These are phyloP conservation scores for Gelatoporia subvermispora DNA, from an alignment of 768 basidiomycete species.

Conservation along the genomic window DNA sequence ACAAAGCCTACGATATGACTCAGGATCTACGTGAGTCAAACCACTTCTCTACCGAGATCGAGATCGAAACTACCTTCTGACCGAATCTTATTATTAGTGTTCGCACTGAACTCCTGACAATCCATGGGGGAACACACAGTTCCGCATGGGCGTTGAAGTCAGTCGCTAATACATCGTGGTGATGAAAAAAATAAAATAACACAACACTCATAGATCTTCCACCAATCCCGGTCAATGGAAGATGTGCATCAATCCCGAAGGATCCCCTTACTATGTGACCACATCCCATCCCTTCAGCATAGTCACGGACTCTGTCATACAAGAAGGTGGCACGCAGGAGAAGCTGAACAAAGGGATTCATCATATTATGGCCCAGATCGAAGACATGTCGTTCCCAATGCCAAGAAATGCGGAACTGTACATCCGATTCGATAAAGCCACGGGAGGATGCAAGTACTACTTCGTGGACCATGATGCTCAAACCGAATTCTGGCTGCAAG, in stretches of 20 bases:
- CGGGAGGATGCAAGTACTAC: constrained; percentile 16
- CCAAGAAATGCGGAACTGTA: constrained; percentile 4
- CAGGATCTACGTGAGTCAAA: too few species aligned
- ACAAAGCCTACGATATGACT: too few species aligned
- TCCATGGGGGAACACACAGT: constrained; percentile 23
- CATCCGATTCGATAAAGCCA: constrained; percentile 3
- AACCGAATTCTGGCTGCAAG: constrained; percentile 19
- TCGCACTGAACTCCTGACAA: background rate
- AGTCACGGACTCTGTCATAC: constrained; percentile 9
- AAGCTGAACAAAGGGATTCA: constrained; percentile 18
- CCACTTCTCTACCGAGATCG: too few species aligned
- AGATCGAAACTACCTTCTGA: too few species aligned
- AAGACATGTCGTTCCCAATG: background rate
- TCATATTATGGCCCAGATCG: constrained; percentile 3
- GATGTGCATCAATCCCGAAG: constrained; percentile 14
- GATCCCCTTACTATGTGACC: constrained; percentile 14
- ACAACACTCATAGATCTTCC: too few species aligned
- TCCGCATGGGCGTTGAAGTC: too few species aligned
- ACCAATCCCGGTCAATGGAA: constrained; percentile 25
- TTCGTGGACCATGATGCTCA: constrained; percentile 15
- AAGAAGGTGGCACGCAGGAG: background rate
- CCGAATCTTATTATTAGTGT: too few species aligned
- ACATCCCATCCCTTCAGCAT: background rate
- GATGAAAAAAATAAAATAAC: too few species aligned
- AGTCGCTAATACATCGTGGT: too few species aligned